Base-by-base conservation (phyloP, 2,329 filamentous ascomycete species). In the Fusarium denticulatum region DNA sequence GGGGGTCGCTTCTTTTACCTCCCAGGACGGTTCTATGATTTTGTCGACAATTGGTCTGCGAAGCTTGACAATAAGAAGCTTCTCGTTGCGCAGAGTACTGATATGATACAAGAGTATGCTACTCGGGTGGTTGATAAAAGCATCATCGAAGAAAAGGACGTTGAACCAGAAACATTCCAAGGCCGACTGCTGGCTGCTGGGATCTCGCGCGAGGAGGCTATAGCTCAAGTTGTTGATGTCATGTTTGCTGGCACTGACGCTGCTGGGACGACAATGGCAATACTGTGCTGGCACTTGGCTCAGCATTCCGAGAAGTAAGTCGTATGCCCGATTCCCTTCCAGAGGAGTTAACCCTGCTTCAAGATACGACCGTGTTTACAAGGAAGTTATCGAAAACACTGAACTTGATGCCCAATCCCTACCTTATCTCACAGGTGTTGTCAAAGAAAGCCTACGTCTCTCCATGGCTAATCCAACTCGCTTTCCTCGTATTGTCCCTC, bases 311-410 rank as follows among this genome's bases (percentile, higher is more conserved):
- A 49, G 22, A 49, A 32, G 46, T 49, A 32, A 32, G 22, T n/a
- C 14, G n/a, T 49, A n/a, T n/a, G 4, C 26, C 14, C 18, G 6
- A 7, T 30, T n/a, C 0, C 2, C 14, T 22, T 15, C 3, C 14
- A 11, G 20, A 16, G 5, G 4, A 30, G 5, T 3, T 49, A n/a
- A 49, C 22, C 14, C 7, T 9, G 10, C 2, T 13, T 49, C 20
- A 32, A 49, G 46, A 49, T 49, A 50, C 28, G 11, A 32, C 7
- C 46, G 15, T 2, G 28, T 50, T 32, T 24, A 32, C 46, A 50
- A 32, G 6, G 46, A 50, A 32, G 46, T 50, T 2, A 3, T 50
- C 16, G 15, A 50, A 34, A 50, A 34, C 6, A 24, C 28, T 24
- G 28, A 50, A 5, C 30, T n/a, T 14, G 47, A 50, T 12, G 47